Evolutionary conservation across 352 stramenopile species (phyloP).

Genomic region (Globisporangium megalacanthum): DNA sequence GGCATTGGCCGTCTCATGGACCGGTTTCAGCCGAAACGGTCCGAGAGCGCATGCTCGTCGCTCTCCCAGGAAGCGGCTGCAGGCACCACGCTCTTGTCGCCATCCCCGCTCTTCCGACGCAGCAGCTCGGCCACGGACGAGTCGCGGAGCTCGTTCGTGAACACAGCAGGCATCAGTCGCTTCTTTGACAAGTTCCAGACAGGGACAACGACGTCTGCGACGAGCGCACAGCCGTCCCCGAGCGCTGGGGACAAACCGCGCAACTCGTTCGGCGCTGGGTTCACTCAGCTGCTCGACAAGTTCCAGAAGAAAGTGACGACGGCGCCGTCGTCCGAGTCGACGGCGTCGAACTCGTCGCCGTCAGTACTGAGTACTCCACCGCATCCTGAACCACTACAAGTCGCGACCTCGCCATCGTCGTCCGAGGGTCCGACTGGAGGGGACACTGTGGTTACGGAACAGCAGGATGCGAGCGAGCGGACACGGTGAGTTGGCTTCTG

Average conservation of each 20-base stretch:
- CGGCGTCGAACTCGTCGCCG: neutral
- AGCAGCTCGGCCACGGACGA: slow-evolving; percentile 15
- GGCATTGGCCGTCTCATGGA: slow-evolving; percentile 6
- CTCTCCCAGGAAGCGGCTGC: neutral
- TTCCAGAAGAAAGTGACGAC: slow-evolving; percentile 6
- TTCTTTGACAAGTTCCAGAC: slow-evolving; percentile 19
- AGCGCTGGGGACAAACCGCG: neutral
- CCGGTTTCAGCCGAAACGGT: slow-evolving; percentile 2
- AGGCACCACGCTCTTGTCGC: neutral
- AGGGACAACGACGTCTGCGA: neutral
- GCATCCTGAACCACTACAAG: neutral
- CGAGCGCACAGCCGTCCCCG: slow-evolving; percentile 5
- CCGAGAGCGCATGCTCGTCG: neutral
- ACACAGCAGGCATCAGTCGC: slow-evolving; percentile 1
- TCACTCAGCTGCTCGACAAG: slow-evolving; percentile 4
- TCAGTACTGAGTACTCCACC: neutral
- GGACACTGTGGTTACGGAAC: too few relatives aligned
- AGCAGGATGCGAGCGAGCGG: too few relatives aligned
- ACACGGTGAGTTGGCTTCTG: too few relatives aligned
- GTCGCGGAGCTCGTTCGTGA: slow-evolving; percentile 8
- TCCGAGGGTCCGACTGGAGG: neutral
- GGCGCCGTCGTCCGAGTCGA: neutral
- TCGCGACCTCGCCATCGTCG: neutral
- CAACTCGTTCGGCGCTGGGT: neutral
- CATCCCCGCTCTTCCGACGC: neutral